Evolutionary conservation across 495 filamentous ascomycete genomes (phyloP).

Genomic region (Xanthoparmelia taractica): DNA sequence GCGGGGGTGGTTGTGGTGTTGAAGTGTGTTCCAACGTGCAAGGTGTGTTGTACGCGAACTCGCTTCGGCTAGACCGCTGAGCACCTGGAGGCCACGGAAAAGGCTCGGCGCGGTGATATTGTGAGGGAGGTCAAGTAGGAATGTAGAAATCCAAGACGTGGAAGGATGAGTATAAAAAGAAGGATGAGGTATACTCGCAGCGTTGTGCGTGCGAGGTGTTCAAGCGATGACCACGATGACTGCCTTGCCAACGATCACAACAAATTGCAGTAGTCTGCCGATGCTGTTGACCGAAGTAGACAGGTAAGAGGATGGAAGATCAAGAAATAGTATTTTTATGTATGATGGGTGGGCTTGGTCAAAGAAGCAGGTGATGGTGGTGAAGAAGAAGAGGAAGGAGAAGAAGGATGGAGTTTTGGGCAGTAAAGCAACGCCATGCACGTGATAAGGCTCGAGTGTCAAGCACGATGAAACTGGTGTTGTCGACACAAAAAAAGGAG

Average conservation of each 20-base stretch:
- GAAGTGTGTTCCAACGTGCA: background rate
- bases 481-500: too few species aligned
- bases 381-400: too few species aligned
- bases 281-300: background rate
- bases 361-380: background rate
- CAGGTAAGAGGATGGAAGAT: background rate
- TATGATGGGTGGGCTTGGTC: background rate
- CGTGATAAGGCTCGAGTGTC: too few species aligned
- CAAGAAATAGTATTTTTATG: background rate
- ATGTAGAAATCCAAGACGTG: too few species aligned
- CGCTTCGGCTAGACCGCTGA: background rate
- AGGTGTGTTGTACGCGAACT: background rate
- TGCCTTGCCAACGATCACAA: background rate
- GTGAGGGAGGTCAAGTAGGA: too few species aligned
- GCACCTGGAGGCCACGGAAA: background rate
- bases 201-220: background rate
- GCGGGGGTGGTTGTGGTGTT: too few species aligned
- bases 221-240: background rate
- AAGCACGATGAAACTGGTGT: too few species aligned
- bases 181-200: background rate
- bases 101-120: background rate
- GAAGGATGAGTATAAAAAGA: background rate
- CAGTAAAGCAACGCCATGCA: too few species aligned
- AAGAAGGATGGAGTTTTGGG: too few species aligned
- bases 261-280: background rate